These are phyloP conservation scores for Pyrenochaeta sp. DNA, from an alignment of 2,329 filamentous ascomycete species.

Conservation along the genomic window DNA sequence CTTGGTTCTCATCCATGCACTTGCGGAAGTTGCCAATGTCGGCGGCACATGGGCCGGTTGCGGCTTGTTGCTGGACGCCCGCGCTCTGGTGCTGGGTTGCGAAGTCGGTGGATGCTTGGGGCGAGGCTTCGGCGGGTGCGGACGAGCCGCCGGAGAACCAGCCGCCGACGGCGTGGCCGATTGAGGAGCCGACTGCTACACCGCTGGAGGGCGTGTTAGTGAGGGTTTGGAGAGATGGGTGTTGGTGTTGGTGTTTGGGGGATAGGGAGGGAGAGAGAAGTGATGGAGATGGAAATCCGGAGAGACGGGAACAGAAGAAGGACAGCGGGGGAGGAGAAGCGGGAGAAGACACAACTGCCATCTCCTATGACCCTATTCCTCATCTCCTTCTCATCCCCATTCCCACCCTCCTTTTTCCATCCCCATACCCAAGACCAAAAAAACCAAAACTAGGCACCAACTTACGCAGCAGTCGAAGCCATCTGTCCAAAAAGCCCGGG, in stretches of 20 bases:
- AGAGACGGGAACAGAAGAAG: too few relatives aligned
- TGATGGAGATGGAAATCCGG: too few relatives aligned
- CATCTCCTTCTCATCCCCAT: too few relatives aligned
- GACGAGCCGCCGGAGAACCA: constrained; percentile 79
- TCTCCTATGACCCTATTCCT: too few relatives aligned
- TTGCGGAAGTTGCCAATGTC: constrained; percentile 87
- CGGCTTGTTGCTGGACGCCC: constrained; percentile 31
- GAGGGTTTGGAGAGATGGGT: constrained; percentile 1
- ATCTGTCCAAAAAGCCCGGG: constrained; percentile 95
- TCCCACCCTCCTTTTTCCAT: too few relatives aligned
- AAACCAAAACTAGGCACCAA: too few relatives aligned
- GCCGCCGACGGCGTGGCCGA: constrained; percentile 93
- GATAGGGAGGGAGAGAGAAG: not conserved
- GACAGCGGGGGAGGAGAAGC: too few relatives aligned
- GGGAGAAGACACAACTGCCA: too few relatives aligned
- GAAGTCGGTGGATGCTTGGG: constrained; percentile 45
- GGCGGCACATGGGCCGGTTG: constrained; percentile 66
- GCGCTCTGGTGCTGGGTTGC: constrained; percentile 29
- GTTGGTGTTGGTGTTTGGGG: not conserved
- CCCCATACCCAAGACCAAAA: too few relatives aligned
- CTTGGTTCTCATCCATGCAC: constrained; percentile 95
- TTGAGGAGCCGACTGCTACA: constrained; percentile 93
- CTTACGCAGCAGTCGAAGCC: constrained; percentile 97
- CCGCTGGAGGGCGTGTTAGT: constrained; percentile 65
- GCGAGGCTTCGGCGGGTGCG: constrained; percentile 58